Percentiles rank a stretch among this genome's conserved stretches.
These are phyloP conservation scores for Talaromyces sp. DNA, from an alignment of 2,329 filamentous ascomycete genomes.

Conservation along the genomic window DNA sequence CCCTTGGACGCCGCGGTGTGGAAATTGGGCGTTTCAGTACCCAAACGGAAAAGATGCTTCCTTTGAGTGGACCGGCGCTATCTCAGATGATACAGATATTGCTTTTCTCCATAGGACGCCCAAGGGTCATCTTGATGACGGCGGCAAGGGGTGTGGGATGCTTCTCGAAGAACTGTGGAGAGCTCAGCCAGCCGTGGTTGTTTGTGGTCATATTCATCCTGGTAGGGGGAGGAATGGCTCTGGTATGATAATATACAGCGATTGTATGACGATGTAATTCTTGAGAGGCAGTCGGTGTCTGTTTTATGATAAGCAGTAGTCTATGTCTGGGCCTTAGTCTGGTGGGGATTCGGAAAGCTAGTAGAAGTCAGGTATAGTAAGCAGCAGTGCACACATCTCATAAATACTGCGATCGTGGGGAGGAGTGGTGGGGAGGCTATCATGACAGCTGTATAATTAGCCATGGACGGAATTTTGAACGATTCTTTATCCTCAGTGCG, in stretches of 20 bases:
- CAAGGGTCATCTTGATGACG: not conserved
- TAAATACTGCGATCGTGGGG: not conserved
- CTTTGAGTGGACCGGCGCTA: slow-evolving; percentile 13
- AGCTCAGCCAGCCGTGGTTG: not conserved
- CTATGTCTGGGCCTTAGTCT: not conserved
- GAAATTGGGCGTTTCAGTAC: slow-evolving; percentile 20
- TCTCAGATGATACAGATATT: slow-evolving; percentile 18
- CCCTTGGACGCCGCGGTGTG: slow-evolving; percentile 16
- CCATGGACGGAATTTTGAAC: too few species aligned
- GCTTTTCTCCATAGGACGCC: slow-evolving; percentile 19
- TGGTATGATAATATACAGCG: slow-evolving; percentile 1
- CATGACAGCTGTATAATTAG: not conserved
- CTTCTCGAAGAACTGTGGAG: not conserved
- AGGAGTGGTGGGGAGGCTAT: not conserved
- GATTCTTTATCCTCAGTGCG: too few species aligned
- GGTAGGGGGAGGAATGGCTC: not conserved
- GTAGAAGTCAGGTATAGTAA: not conserved
- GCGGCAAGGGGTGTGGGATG: not conserved
- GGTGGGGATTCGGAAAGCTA: not conserved
- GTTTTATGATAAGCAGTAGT: not conserved
- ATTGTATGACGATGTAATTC: not conserved
- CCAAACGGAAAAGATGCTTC: slow-evolving; percentile 12
- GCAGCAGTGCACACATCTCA: not conserved
- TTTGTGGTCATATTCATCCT: slow-evolving; percentile 1
- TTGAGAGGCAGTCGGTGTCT: not conserved